A percentile compares a stretch with the other conserved stretches of the same genome.
Conservation (phyloP, 305 asterid species). For the Fraxinus latifolia region DNA sequence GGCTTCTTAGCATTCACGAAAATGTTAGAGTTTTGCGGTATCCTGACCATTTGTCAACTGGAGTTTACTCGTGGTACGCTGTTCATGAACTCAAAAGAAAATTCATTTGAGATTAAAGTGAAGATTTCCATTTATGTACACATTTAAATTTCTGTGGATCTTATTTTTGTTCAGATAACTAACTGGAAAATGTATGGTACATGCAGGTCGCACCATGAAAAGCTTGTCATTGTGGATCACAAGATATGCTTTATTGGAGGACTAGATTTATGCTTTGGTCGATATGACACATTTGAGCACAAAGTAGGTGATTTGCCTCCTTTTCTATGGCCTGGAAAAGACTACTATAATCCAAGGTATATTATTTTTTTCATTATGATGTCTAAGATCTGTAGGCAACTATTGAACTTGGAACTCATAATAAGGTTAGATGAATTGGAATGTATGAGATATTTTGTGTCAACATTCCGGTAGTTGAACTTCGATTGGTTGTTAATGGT, state of each 20-base stretch:
- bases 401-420: not conserved
- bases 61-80: slow-evolving; percentile 79
- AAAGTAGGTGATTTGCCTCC: slow-evolving; percentile 69
- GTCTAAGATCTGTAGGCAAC: not conserved
- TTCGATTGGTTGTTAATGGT: not conserved
- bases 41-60: slow-evolving; percentile 82
- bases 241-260: slow-evolving; percentile 81
- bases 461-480: not conserved
- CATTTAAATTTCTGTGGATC: not conserved
- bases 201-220: slow-evolving; percentile 98
- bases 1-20: slow-evolving; percentile 79
- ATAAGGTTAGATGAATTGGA: slow-evolving; percentile 1
- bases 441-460: not conserved
- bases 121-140: not conserved
- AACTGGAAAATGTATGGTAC: slow-evolving; percentile 5
- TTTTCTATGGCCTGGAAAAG: slow-evolving; percentile 84
- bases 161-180: not conserved
- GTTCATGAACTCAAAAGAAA: slow-evolving; percentile 17
- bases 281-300: slow-evolving; percentile 83
- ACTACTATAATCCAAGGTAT: slow-evolving; percentile 95
- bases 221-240: slow-evolving; percentile 87
- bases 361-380: slow-evolving; percentile 7
- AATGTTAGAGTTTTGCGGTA: slow-evolving; percentile 79
- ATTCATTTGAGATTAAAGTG: slow-evolving; percentile 1
- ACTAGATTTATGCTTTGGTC: slow-evolving; percentile 91